Evolutionary conservation across 2,329 filamentous ascomycete species (phyloP).

Genomic region (Phaeosphaeriaceae sp.): DNA sequence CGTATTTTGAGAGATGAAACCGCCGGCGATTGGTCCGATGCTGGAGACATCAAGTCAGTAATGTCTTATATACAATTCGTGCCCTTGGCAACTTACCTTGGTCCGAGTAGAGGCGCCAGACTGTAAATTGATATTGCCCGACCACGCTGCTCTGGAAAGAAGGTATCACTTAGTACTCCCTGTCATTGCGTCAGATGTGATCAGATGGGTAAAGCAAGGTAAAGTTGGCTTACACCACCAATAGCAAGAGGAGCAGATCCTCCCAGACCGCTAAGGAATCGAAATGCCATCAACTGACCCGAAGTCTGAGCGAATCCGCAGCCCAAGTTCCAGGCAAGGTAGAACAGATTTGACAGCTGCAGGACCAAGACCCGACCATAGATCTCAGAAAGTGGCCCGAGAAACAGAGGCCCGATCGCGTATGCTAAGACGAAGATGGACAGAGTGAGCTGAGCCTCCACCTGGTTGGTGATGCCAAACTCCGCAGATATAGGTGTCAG

Average conservation of each 20-base stretch:
- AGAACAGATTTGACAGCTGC: slow-evolving; percentile 49
- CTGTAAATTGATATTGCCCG: slow-evolving; percentile 69
- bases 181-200: slow-evolving; percentile 12
- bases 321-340: slow-evolving; percentile 47
- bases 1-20: slow-evolving; percentile 68
- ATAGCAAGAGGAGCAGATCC: slow-evolving; percentile 49
- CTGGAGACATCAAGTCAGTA: background rate
- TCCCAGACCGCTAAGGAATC: slow-evolving; percentile 47
- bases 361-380: slow-evolving; percentile 48
- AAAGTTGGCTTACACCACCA: slow-evolving; percentile 37
- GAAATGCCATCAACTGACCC: slow-evolving; percentile 45
- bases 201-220: background rate
- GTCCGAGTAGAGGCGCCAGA: slow-evolving; percentile 69
- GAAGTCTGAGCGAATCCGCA: slow-evolving; percentile 48
- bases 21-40: slow-evolving; percentile 70
- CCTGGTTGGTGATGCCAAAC: slow-evolving; percentile 41
- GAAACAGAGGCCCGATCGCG: slow-evolving; percentile 48
- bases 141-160: slow-evolving; percentile 67
- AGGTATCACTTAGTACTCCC: slow-evolving; percentile 61
- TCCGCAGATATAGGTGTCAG: slow-evolving; percentile 40
- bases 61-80: background rate
- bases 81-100: slow-evolving; percentile 30
- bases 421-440: slow-evolving; percentile 52
- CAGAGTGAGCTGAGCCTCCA: slow-evolving; percentile 43
- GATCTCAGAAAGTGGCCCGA: slow-evolving; percentile 49